Evolutionary conservation across 106 monocot species (phyloP), one percentile per base, ranked within the genome.

Genomic region (Hemerocallis citrina): DNA sequence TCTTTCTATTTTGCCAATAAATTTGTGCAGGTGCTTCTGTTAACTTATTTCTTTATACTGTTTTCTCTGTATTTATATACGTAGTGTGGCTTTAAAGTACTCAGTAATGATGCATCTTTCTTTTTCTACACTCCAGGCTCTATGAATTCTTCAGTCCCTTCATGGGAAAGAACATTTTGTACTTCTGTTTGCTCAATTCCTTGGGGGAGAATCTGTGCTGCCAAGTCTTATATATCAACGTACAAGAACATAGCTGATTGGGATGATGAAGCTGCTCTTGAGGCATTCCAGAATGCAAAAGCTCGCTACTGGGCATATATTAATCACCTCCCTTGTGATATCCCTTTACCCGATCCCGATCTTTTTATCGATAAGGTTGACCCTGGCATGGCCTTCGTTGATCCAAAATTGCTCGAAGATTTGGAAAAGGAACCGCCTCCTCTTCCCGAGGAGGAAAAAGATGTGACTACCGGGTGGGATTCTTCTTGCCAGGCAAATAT

Each of bases 161-260:
- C 46, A 24, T 78, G 78, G 78, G 78, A 78, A 40, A 78, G 29
- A 42, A 68, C 47, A 52, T 78, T 78, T 38, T 73, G 71, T 29
- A 68, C 27, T 45, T 50, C 28, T 64, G 57, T 68, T 8, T 68
- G 78, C 48, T 14, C 19, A 25, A 56, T 78, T 63, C 58, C 78
- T 17, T 78, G 72, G 72, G 57, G 55, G 21, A 68, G 49, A 38
- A 47, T 78, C 13, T 64, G 72, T 23, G 72, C 63, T 21, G 66
- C 67, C 35, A 47, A 72, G 49, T 35, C 23, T 54, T 46, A 40
- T 0, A 22, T 68, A 28, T 38, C 5, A 11, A 31, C 36, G 17
- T 64, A 58, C 61, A 56, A 57, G 38, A 73, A 68, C 37, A 49
- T 78, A 9, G 32, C 63, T 9, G 56, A 78, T 3, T 78, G 78